These are phyloP conservation scores for Mucuna pruriens DNA, from an alignment of 306 rosid genomes.

Conservation along the genomic window DNA sequence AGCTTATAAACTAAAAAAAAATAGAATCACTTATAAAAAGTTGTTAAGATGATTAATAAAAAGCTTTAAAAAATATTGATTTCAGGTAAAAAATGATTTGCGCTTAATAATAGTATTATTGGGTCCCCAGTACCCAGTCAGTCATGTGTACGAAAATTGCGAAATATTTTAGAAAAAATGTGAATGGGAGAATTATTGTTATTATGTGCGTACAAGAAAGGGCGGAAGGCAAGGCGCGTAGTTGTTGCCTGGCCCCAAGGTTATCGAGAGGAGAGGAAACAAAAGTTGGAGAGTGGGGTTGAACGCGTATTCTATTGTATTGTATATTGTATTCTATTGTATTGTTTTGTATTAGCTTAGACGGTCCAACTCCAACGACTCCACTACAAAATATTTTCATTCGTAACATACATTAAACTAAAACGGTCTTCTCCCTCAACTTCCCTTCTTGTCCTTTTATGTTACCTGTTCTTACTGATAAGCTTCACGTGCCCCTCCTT, in stretches of 20 bases:
- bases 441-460: slow-evolving; percentile 40
- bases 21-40: too few relatives aligned
- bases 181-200: not conserved
- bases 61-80: too few relatives aligned
- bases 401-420: slow-evolving; percentile 40
- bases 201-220: slow-evolving; percentile 19
- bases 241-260: slow-evolving; percentile 1
- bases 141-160: not conserved
- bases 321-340: too few relatives aligned
- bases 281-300: not conserved
- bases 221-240: not conserved
- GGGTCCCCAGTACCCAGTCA: too few relatives aligned
- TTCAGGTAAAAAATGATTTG: not conserved
- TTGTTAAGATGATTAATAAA: too few relatives aligned
- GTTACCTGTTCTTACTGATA: slow-evolving; percentile 46
- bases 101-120: not conserved
- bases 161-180: not conserved
- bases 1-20: too few relatives aligned
- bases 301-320: too few relatives aligned
- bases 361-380: slow-evolving; percentile 47
- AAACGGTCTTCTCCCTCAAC: slow-evolving; percentile 33
- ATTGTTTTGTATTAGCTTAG: not conserved
- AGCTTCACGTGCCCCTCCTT: slow-evolving; percentile 40
- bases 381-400: slow-evolving; percentile 22
- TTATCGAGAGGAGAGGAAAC: not conserved